phyloP scores from a whole-genome alignment of 2,329 filamentous ascomycete species.

The Arthroderma sp. region DNA sequence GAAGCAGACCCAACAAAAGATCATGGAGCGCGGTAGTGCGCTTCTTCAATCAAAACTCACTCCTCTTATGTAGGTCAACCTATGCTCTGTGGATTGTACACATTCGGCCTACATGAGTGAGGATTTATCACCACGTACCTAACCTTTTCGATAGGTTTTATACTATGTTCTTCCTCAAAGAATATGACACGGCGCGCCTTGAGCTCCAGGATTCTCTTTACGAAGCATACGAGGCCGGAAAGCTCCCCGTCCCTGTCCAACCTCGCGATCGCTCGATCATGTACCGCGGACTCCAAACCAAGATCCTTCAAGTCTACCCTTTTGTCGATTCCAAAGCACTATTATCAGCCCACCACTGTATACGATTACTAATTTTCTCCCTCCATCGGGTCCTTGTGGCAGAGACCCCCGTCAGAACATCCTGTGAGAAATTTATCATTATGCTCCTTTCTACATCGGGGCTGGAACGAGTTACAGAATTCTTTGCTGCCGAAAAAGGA shows the following conservation, averaged over 20 bases:
- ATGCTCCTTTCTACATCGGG: conserved; percentile 31
- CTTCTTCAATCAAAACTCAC: conserved; percentile 30
- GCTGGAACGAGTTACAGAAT: conserved; percentile 31
- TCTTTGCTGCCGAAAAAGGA: conserved; percentile 34
- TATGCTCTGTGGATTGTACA: neutral
- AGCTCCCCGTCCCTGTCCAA: conserved; percentile 28
- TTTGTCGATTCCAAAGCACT: conserved; percentile 31
- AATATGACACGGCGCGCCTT: conserved; percentile 28
- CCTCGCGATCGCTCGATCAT: conserved; percentile 24
- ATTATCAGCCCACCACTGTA: conserved; percentile 33
- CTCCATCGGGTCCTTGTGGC: conserved; percentile 28
- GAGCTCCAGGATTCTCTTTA: conserved; percentile 29
- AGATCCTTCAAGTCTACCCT: conserved; percentile 30
- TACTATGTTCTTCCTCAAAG: conserved; percentile 30
- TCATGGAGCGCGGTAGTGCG: conserved; percentile 25
- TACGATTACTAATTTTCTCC: conserved; percentile 30
- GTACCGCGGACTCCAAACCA: conserved; percentile 27
- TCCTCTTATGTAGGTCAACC: conserved; percentile 28
- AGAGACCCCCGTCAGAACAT: conserved; percentile 19
- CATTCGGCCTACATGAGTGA: neutral
- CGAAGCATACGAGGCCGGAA: conserved; percentile 29
- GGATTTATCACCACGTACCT: neutral
- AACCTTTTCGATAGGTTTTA: conserved; percentile 26
- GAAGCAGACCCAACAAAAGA: conserved; percentile 24
- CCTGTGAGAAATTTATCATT: conserved; percentile 31